phyloP scores from a whole-genome alignment of 768 basidiomycete species.

The Boletus sp. region DNA sequence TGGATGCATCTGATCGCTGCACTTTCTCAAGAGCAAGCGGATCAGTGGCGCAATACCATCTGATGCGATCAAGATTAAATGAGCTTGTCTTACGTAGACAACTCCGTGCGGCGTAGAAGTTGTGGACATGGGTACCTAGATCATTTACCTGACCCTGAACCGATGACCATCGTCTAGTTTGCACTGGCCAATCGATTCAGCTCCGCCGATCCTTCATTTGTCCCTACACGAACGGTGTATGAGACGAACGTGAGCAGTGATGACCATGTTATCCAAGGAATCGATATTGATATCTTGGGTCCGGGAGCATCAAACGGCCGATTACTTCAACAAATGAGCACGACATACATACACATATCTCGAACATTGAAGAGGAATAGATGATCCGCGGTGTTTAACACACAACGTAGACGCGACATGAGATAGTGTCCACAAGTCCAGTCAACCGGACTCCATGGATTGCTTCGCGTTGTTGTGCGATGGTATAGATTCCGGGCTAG shows the following conservation, averaged over 20 bases:
- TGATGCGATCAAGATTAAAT: background rate
- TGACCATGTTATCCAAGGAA: background rate
- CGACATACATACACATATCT: background rate
- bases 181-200: background rate
- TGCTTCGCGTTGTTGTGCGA: too few relatives aligned
- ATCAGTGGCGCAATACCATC: background rate
- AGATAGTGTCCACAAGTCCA: background rate
- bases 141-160: background rate
- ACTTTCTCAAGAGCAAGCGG: too few relatives aligned
- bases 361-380: background rate
- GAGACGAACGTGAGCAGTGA: too few relatives aligned
- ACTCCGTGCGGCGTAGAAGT: background rate
- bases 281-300: background rate
- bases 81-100: background rate
- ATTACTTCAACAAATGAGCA: conserved; percentile 1
- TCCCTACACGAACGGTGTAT: too few relatives aligned
- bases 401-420: background rate
- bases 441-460: conserved; percentile 6
- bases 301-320: background rate
- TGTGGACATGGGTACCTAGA: background rate
- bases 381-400: background rate
- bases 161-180: background rate
- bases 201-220: background rate
- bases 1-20: background rate
- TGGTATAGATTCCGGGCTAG: conserved; percentile 7